phyloP scores from a whole-genome alignment of 2,329 filamentous ascomycete species.

The Endoconidiophora laricicola region DNA sequence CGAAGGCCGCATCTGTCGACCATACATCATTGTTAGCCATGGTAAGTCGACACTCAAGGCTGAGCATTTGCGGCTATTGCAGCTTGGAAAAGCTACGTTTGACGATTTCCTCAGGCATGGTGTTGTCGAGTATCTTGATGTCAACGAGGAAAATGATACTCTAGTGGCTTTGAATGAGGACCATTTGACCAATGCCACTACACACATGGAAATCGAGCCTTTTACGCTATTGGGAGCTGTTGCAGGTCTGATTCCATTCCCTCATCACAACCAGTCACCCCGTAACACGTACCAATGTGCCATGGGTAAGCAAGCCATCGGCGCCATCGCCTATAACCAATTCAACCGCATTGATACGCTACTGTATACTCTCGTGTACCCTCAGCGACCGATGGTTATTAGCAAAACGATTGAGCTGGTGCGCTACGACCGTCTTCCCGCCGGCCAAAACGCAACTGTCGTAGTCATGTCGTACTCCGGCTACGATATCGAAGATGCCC shows the following conservation, averaged over 20 bases:
- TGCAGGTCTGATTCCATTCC: constrained; percentile 90
- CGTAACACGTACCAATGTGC: constrained; percentile 91
- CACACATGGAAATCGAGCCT: constrained; percentile 92
- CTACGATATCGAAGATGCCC: constrained; percentile 97
- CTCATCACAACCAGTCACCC: constrained; percentile 96
- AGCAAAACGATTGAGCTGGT: constrained; percentile 92
- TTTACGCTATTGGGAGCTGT: constrained; percentile 94
- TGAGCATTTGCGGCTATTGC: constrained; percentile 63
- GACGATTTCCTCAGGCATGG: constrained; percentile 86
- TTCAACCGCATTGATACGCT: constrained; percentile 93
- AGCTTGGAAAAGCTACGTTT: constrained; percentile 72
- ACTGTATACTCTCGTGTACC: constrained; percentile 92
- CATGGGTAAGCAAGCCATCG: constrained; percentile 94
- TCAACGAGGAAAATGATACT: constrained; percentile 95
- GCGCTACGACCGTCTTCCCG: constrained; percentile 92
- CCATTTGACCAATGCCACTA: constrained; percentile 67
- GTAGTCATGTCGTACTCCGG: constrained; percentile 99
- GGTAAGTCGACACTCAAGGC: constrained; percentile 64
- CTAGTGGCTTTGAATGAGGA: constrained; percentile 82
- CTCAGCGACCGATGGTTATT: constrained; percentile 93
- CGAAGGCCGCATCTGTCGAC: constrained; percentile 89
- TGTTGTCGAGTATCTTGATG: constrained; percentile 88
- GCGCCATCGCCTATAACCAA: constrained; percentile 91
- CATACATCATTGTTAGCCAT: constrained; percentile 88
- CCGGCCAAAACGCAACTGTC: constrained; percentile 90